Percentiles rank a stretch among this genome's conserved stretches.
phyloP scores from a whole-genome alignment of 1,284 basidiomycete genomes.

The Neotropicomus parvogracilis region DNA sequence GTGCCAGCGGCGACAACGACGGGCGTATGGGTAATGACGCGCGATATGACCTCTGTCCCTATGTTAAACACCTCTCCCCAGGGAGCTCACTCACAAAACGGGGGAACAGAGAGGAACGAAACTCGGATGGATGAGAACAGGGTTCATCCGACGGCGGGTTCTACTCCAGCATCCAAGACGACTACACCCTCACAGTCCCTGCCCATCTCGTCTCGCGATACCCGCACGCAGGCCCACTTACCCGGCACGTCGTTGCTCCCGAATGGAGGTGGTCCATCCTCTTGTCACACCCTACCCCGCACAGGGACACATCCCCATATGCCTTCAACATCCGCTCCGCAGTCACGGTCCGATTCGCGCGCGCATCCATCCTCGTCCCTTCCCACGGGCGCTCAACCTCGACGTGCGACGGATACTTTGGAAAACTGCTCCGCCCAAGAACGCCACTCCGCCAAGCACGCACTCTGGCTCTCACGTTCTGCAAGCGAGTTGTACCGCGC shows the following conservation, averaged over 20 bases:
- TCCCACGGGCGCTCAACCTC: not conserved
- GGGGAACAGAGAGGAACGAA: not conserved
- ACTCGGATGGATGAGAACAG: not conserved
- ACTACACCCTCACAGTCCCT: not conserved
- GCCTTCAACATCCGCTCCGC: not conserved
- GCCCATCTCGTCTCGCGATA: not conserved
- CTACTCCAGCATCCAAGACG: not conserved
- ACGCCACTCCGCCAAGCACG: slow-evolving; percentile 12
- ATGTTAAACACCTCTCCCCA: slow-evolving; percentile 2
- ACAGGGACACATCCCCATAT: not conserved
- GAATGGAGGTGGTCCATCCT: not conserved
- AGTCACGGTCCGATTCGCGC: not conserved
- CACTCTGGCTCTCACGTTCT: slow-evolving; percentile 20
- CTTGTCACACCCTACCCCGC: not conserved
- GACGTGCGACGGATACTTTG: not conserved
- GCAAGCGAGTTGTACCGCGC: slow-evolving; percentile 23
- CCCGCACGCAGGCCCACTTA: not conserved
- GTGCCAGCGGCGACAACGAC: slow-evolving; percentile 10
- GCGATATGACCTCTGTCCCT: not conserved
- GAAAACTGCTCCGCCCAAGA: slow-evolving; percentile 3
- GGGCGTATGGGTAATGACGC: not conserved
- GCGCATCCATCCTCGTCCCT: not conserved
- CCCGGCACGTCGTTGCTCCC: slow-evolving; percentile 6
- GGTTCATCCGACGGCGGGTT: not conserved
- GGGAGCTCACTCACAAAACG: not conserved